phyloP scores from a whole-genome alignment of 306 rosid genomes.

The Vicia faba region DNA sequence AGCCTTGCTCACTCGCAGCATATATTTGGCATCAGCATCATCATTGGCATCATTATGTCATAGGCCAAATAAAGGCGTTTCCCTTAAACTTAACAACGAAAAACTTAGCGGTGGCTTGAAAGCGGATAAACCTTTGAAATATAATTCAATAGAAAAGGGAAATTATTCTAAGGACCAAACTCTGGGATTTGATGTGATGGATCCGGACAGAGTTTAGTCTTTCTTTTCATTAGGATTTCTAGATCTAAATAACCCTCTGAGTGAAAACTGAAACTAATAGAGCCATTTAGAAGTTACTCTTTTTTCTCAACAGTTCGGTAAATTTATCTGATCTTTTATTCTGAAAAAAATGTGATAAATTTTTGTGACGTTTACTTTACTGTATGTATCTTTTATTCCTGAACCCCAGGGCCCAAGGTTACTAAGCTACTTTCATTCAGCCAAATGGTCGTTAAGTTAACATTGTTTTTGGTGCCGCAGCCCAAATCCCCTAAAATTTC shows the following conservation, averaged over 20 bases:
- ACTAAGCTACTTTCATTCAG: background rate
- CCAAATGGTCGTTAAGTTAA: background rate
- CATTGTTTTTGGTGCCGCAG: background rate
- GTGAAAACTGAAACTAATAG: background rate
- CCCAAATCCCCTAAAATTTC: background rate
- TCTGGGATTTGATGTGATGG: background rate
- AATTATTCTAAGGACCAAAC: background rate
- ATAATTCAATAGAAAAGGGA: background rate
- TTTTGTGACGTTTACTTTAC: background rate
- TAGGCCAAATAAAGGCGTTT: background rate
- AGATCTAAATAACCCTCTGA: background rate
- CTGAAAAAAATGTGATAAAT: background rate
- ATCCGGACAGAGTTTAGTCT: background rate
- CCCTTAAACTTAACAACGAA: background rate
- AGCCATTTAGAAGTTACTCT: background rate
- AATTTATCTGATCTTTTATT: background rate
- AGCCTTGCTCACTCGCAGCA: background rate
- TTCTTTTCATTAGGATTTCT: too few species aligned
- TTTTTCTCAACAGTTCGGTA: background rate
- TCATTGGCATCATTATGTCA: too few species aligned
- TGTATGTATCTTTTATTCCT: background rate
- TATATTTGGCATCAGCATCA: background rate
- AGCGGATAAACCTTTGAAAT: background rate
- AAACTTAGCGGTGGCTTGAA: background rate
- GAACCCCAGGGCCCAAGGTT: background rate